phyloP scores from a whole-genome alignment of 208 protist species.

The Wallacemonas sp. region DNA sequence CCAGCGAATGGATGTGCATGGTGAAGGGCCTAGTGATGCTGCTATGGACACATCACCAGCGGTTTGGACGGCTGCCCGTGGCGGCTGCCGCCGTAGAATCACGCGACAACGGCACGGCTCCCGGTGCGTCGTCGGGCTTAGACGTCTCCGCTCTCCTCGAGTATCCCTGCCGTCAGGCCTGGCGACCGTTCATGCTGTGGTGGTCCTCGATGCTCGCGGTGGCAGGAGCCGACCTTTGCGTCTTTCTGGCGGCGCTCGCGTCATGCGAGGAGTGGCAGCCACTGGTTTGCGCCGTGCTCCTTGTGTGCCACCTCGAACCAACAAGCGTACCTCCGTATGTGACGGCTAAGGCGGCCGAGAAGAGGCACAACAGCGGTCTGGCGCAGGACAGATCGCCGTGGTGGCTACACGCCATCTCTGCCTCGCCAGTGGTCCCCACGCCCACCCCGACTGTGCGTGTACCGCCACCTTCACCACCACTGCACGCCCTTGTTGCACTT shows the following conservation, averaged over 20 bases:
- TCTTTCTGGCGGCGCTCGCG: not conserved
- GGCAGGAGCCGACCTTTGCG: not conserved
- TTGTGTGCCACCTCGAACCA: not conserved
- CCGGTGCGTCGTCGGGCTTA: not conserved
- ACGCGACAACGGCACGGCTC: not conserved
- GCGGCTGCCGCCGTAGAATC: not conserved
- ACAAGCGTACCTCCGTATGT: no score
- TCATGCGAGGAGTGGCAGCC: not conserved
- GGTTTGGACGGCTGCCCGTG: not conserved
- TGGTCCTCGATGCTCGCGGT: not conserved
- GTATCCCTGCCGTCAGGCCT: not conserved
- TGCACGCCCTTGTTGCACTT: not conserved
- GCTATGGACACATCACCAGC: not conserved
- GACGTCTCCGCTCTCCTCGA: not conserved
- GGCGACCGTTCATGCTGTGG: not conserved
- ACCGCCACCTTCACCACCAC: no score
- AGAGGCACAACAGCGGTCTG: no score
- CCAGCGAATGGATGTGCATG: not conserved
- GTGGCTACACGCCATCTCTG: no score
- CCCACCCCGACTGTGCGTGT: no score
- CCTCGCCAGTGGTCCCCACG: no score
- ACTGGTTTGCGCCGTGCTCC: not conserved
- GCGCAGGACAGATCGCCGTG: not conserved
- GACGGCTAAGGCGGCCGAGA: no score
- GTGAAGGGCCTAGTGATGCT: not conserved